phyloP scores from a whole-genome alignment of 2,329 filamentous ascomycete species.

The Colletotrichum scovillei region DNA sequence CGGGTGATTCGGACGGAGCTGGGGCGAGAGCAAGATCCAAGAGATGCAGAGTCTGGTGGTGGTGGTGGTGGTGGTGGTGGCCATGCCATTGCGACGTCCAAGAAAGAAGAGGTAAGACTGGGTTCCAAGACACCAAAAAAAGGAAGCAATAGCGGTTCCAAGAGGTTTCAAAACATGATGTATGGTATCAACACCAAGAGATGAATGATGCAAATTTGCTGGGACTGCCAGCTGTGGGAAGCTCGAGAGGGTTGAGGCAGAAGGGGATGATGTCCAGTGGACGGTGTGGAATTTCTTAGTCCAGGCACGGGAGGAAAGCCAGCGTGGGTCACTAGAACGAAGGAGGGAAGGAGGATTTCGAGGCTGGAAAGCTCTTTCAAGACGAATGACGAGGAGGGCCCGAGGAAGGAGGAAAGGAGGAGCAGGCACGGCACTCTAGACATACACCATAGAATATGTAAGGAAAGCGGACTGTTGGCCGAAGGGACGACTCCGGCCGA shows the following conservation, averaged over 20 bases:
- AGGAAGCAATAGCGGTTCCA: constrained; percentile 41
- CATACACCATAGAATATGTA: not conserved
- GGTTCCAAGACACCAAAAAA: constrained; percentile 59
- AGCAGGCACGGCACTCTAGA: not conserved
- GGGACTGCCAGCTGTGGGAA: constrained; percentile 10
- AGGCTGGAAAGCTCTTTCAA: constrained; percentile 31
- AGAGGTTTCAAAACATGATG: constrained; percentile 54
- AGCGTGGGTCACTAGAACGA: constrained; percentile 29
- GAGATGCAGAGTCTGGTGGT: constrained; percentile 42
- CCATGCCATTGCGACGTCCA: constrained; percentile 48
- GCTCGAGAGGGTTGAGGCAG: constrained; percentile 22
- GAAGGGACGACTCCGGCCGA: constrained; percentile 22
- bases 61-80: constrained; percentile 23
- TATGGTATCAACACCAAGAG: constrained; percentile 39
- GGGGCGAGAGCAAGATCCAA: constrained; percentile 46
- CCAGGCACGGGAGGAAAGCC: constrained; percentile 26
- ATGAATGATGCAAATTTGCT: constrained; percentile 33
- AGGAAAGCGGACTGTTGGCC: constrained; percentile 3
- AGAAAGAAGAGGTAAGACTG: constrained; percentile 47
- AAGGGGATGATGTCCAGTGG: constrained; percentile 22
- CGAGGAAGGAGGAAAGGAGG: not conserved
- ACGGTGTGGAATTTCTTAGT: constrained; percentile 22
- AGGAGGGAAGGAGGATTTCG: constrained; percentile 26
- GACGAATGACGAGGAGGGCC: not conserved
- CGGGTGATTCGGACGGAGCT: constrained; percentile 51